Percentiles rank a stretch among this genome's conserved stretches.
Evolutionary conservation across 768 basidiomycete genomes (phyloP).

Genomic region (Tylopilus felleus): DNA sequence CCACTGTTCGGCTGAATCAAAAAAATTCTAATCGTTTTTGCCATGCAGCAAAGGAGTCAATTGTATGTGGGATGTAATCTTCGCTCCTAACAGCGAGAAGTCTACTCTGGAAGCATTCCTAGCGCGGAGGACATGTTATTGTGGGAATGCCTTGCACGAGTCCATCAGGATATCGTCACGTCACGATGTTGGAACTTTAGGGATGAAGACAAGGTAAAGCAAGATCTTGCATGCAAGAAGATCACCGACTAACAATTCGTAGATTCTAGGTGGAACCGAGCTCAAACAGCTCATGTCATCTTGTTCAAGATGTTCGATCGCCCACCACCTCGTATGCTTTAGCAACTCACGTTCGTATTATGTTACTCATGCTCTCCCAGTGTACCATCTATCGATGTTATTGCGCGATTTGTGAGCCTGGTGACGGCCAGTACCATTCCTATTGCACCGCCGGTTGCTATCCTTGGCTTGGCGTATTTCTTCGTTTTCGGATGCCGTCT

Average conservation of each 20-base stretch:
- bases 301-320: background rate
- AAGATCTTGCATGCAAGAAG: background rate
- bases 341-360: background rate
- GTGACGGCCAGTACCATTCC: background rate
- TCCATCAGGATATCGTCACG: constrained; percentile 6
- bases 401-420: constrained; percentile 1
- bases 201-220: background rate
- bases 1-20: background rate
- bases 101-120: constrained; percentile 1
- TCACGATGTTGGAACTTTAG: constrained; percentile 11
- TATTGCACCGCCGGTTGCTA: constrained; percentile 1
- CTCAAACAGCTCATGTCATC: constrained; percentile 4
- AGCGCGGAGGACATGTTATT: background rate
- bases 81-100: background rate
- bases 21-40: background rate
- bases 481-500: constrained; percentile 1
- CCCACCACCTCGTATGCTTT: background rate
- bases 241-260: background rate
- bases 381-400: background rate
- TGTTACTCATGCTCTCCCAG: background rate
- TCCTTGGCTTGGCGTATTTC: constrained; percentile 2
- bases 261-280: constrained; percentile 4
- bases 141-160: constrained; percentile 1
- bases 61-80: background rate
- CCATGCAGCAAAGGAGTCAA: constrained; percentile 3